phyloP scores from a whole-genome alignment of 257 asterid genomes.

The Orobanche coerulescens region DNA sequence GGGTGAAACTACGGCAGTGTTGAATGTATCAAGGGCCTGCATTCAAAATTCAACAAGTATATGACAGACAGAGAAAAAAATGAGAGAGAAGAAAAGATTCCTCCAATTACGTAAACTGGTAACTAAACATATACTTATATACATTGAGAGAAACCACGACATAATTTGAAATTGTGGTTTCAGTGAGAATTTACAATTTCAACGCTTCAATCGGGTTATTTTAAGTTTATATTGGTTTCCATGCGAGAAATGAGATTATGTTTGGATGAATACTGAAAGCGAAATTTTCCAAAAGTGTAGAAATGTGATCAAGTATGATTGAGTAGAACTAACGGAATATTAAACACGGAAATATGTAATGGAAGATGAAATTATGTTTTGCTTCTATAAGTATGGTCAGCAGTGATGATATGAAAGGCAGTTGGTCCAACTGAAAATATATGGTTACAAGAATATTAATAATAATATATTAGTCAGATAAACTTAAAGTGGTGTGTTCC shows the following conservation, averaged over 20 bases:
- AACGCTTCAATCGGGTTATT: background rate
- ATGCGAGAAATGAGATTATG: background rate
- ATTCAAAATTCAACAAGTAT: conserved; percentile 22
- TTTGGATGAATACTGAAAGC: background rate
- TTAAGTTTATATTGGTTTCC: background rate
- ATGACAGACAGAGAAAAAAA: conserved; percentile 17
- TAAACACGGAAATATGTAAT: background rate
- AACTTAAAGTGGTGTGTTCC: too few relatives aligned
- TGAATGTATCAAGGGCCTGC: conserved; percentile 98
- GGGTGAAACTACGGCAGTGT: conserved; percentile 97
- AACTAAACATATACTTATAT: too few relatives aligned
- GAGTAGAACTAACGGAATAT: background rate
- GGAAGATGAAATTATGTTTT: background rate
- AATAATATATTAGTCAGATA: too few relatives aligned
- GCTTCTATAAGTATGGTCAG: too few relatives aligned
- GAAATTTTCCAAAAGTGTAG: too few relatives aligned
- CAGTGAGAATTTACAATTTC: background rate
- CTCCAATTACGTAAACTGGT: background rate
- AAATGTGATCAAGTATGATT: too few relatives aligned
- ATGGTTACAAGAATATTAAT: too few relatives aligned
- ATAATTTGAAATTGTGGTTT: background rate
- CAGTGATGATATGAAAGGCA: too few relatives aligned
- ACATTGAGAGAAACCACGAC: background rate
- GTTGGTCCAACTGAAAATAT: too few relatives aligned
- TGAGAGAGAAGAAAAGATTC: background rate